Evolutionary conservation across 306 rosid species (phyloP).

Genomic region (Mimosa pudica): DNA sequence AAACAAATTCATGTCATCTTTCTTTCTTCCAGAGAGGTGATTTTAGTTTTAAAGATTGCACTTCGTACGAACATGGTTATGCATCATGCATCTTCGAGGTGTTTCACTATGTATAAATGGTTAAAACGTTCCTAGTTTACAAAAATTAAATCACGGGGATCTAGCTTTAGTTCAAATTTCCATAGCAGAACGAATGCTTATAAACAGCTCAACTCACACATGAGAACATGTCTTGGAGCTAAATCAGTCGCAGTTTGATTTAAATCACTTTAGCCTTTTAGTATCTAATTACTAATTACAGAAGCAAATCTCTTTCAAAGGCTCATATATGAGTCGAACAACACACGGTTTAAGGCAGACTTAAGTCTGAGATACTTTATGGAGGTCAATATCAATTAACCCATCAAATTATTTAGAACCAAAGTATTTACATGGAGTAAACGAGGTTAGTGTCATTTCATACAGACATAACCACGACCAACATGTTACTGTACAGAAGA

Average conservation of each 20-base stretch:
- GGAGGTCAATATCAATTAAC: not conserved
- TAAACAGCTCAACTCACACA: not conserved
- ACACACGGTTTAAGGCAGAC: not conserved
- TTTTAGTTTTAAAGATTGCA: not conserved
- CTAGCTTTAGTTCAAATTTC: not conserved
- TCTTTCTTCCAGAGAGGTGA: not conserved
- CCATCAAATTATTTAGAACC: constrained; percentile 27
- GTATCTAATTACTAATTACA: not conserved
- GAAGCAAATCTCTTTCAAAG: not conserved
- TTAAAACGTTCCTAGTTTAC: not conserved
- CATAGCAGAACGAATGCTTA: not conserved
- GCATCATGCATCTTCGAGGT: not conserved
- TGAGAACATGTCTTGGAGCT: not conserved
- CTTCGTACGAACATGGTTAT: not conserved
- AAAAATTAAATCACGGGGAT: not conserved
- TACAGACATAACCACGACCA: constrained; percentile 3
- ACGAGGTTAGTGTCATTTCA: constrained; percentile 25
- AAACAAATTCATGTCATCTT: not conserved
- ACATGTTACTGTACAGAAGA: constrained; percentile 14
- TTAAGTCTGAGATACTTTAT: not conserved
- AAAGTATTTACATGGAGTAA: constrained; percentile 19
- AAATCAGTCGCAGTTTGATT: not conserved
- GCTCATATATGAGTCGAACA: not conserved
- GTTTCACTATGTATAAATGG: not conserved
- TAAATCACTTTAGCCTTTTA: not conserved